These are phyloP conservation scores for Ceratocystis destructans DNA, from an alignment of 2,329 filamentous ascomycete species.

Conservation along the genomic window DNA sequence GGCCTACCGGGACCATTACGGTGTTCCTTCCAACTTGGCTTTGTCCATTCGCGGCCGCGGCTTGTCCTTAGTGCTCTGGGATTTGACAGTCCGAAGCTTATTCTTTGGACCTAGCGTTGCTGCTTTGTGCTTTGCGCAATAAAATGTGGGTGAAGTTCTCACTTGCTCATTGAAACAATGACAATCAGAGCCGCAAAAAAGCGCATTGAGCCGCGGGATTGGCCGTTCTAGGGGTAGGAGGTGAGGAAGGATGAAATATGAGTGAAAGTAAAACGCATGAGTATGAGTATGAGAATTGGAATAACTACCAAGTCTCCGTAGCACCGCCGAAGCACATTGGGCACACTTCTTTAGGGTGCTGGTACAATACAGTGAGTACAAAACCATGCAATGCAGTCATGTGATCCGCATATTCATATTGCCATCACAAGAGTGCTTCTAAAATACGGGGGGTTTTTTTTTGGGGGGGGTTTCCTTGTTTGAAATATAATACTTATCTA, in stretches of 20 bases:
- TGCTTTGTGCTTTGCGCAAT: background rate
- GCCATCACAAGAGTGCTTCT: background rate
- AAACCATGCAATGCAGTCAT: background rate
- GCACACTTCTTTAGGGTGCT: background rate
- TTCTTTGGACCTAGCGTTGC: background rate
- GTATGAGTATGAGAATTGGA: background rate
- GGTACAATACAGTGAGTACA: background rate
- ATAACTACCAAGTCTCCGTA: background rate
- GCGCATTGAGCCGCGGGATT: constrained; percentile 3
- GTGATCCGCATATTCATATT: background rate
- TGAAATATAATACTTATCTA: background rate
- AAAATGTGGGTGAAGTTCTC: background rate
- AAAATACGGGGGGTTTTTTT: too few species aligned
- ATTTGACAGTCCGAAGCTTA: background rate
- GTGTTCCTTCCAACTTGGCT: background rate
- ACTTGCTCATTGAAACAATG: background rate
- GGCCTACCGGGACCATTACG: constrained; percentile 3
- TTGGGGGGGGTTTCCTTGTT: background rate
- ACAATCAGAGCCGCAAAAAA: background rate
- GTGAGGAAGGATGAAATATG: background rate
- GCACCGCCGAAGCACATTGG: background rate
- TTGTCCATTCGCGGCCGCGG: background rate
- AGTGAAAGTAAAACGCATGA: background rate
- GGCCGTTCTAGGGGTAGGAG: background rate
- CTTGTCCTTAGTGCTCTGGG: background rate